A percentile compares a stretch with the other conserved stretches of the same genome.
These are phyloP conservation scores for Sordariomycetes sp. DNA, from an alignment of 2,329 filamentous ascomycete species.

Conservation along the genomic window DNA sequence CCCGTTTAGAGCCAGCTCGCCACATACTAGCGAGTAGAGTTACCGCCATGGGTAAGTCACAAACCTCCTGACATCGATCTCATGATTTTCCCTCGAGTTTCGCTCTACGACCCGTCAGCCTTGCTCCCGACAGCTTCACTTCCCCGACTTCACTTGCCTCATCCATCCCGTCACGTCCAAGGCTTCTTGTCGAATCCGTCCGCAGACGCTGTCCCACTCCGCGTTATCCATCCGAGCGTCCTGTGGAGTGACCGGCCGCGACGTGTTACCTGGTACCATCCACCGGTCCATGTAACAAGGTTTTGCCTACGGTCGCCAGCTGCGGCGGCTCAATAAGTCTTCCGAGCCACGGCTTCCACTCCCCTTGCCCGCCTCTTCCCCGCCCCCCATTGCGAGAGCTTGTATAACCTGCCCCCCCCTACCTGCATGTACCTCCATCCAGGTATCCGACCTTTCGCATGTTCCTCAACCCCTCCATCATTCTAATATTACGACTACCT, in stretches of 20 bases:
- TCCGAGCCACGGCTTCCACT: not conserved
- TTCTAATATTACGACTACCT: conserved; percentile 1
- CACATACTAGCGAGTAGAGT: not conserved
- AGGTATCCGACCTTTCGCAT: conserved; percentile 1
- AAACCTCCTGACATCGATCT: not conserved
- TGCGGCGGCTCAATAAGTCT: conserved; percentile 1
- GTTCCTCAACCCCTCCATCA: not conserved
- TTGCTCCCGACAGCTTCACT: not conserved
- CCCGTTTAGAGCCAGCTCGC: not conserved
- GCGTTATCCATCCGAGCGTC: not conserved
- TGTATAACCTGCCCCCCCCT: conserved; percentile 11
- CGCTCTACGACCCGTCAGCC: not conserved
- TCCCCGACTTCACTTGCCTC: not conserved
- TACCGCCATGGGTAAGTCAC: not conserved
- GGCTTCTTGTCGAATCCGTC: not conserved
- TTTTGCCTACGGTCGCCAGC: not conserved
- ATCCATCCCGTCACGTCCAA: not conserved
- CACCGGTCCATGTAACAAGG: conserved; percentile 1
- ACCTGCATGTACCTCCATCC: conserved; percentile 4
- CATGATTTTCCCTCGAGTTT: not conserved
- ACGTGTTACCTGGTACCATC: conserved; percentile 3
- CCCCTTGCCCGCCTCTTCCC: not conserved
- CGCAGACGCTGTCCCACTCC: not conserved
- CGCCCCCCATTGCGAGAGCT: conserved; percentile 2
- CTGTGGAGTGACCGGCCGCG: conserved; percentile 3